These are phyloP conservation scores for Rubia peregrina DNA, from an alignment of 305 asterid species.

Conservation along the genomic window DNA sequence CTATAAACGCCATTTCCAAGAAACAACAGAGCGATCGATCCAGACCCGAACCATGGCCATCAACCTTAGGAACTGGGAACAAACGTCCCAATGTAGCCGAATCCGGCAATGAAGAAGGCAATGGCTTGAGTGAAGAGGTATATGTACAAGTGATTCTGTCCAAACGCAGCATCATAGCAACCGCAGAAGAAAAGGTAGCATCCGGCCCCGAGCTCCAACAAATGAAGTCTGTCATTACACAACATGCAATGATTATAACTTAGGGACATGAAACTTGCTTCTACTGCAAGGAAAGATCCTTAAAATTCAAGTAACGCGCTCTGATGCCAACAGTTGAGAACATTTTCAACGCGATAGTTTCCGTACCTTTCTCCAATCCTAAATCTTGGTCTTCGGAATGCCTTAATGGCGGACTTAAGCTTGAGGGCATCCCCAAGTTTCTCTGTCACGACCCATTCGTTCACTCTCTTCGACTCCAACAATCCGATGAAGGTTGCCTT, in stretches of 20 bases:
- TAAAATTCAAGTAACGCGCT: too few relatives aligned
- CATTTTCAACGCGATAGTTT: too few relatives aligned
- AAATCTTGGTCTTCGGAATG: conserved; percentile 41
- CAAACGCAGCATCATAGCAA: conserved; percentile 64
- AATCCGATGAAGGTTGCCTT: conserved; percentile 76
- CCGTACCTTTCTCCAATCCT: conserved; percentile 4
- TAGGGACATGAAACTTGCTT: background rate
- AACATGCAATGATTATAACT: background rate
- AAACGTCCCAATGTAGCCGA: conserved; percentile 63
- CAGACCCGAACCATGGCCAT: background rate
- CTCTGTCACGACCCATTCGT: conserved; percentile 93
- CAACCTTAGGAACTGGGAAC: conserved; percentile 33
- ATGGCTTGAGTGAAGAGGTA: conserved; percentile 59
- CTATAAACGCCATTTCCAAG: conserved; percentile 18
- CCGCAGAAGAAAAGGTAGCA: conserved; percentile 75
- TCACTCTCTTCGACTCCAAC: conserved; percentile 67
- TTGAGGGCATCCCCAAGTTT: conserved; percentile 71
- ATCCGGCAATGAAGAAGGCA: conserved; percentile 64
- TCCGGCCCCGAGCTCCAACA: conserved; percentile 41
- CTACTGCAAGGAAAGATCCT: background rate
- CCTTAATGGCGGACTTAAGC: conserved; percentile 42
- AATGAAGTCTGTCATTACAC: conserved; percentile 31
- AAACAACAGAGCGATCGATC: background rate
- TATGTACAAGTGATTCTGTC: conserved; percentile 24
- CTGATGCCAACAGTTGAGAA: too few relatives aligned